These are phyloP conservation scores for Aspergillus leporis DNA, from an alignment of 495 filamentous ascomycete species.

Conservation along the genomic window DNA sequence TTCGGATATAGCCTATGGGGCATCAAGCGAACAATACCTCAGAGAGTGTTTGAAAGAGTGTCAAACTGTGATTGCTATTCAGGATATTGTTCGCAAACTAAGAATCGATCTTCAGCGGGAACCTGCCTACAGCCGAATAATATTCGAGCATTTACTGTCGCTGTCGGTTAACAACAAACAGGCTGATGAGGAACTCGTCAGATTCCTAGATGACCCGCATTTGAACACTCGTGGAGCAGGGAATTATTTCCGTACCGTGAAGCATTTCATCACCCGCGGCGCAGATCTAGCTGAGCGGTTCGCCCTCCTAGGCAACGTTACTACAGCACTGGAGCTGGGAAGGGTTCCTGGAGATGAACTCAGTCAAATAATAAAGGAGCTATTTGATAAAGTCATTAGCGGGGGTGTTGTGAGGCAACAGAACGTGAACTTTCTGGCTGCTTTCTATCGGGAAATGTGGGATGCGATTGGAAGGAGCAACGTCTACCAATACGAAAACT, in stretches of 20 bases:
- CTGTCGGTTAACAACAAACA: slow-evolving; percentile 9
- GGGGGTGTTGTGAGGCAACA: neutral
- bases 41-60: slow-evolving; percentile 20
- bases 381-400: slow-evolving; percentile 17
- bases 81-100: slow-evolving; percentile 28
- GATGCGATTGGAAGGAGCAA: slow-evolving; percentile 41
- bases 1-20: neutral
- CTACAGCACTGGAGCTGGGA: slow-evolving; percentile 41
- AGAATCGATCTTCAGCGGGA: slow-evolving; percentile 39
- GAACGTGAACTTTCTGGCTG: slow-evolving; percentile 12
- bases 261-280: slow-evolving; percentile 22
- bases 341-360: slow-evolving; percentile 39
- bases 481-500: slow-evolving; percentile 35
- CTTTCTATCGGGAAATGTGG: slow-evolving; percentile 38
- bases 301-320: slow-evolving; percentile 30
- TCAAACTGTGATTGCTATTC: slow-evolving; percentile 30
- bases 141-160: slow-evolving; percentile 39
- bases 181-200: slow-evolving; percentile 27
- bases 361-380: slow-evolving; percentile 26
- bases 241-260: slow-evolving; percentile 36
- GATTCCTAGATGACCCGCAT: slow-evolving; percentile 45
- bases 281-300: slow-evolving; percentile 13
- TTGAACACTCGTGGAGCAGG: slow-evolving; percentile 41
- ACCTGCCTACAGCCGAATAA: slow-evolving; percentile 41
- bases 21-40: slow-evolving; percentile 17